phyloP scores from a whole-genome alignment of 2,329 filamentous ascomycete genomes.

The Colletotrichum salicis region DNA sequence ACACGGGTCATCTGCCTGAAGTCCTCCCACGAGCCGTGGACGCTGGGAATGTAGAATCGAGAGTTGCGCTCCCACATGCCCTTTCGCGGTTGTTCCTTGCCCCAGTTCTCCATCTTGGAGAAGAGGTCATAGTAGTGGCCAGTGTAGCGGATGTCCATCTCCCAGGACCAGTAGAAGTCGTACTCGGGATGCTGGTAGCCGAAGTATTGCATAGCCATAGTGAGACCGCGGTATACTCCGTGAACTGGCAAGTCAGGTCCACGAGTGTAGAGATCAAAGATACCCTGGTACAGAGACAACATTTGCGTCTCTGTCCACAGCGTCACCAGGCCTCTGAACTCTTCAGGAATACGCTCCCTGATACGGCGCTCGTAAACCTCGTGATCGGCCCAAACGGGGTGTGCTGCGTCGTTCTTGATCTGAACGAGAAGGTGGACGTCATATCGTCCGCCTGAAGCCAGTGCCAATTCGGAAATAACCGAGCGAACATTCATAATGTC shows the following conservation, averaged over 20 bases:
- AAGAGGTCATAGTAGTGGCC: conserved; percentile 86
- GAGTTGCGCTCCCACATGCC: conserved; percentile 84
- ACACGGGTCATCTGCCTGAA: conserved; percentile 82
- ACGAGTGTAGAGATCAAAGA: conserved; percentile 78
- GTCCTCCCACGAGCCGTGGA: conserved; percentile 83
- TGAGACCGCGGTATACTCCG: conserved; percentile 90
- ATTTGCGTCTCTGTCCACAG: conserved; percentile 97
- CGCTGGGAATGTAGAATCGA: conserved; percentile 80
- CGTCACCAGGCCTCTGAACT: conserved; percentile 89
- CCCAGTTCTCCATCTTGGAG: conserved; percentile 75
- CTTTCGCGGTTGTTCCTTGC: conserved; percentile 78
- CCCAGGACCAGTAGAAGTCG: conserved; percentile 94
- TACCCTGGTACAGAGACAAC: conserved; percentile 87
- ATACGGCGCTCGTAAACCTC: conserved; percentile 75
- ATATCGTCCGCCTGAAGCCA: conserved; percentile 87
- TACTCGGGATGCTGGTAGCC: conserved; percentile 89
- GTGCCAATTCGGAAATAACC: conserved; percentile 82
- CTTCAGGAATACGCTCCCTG: conserved; percentile 76
- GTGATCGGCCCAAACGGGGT: conserved; percentile 83
- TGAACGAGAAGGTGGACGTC: conserved; percentile 88
- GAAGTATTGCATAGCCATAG: conserved; percentile 96
- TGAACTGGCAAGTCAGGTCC: conserved; percentile 81
- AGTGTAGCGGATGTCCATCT: conserved; percentile 92
- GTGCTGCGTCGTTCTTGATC: conserved; percentile 77
- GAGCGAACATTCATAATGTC: conserved; percentile 85